Evolutionary conservation across 192 early-diverging fungal genomes (phyloP).

Genomic region (Backusella tuberculispora): DNA sequence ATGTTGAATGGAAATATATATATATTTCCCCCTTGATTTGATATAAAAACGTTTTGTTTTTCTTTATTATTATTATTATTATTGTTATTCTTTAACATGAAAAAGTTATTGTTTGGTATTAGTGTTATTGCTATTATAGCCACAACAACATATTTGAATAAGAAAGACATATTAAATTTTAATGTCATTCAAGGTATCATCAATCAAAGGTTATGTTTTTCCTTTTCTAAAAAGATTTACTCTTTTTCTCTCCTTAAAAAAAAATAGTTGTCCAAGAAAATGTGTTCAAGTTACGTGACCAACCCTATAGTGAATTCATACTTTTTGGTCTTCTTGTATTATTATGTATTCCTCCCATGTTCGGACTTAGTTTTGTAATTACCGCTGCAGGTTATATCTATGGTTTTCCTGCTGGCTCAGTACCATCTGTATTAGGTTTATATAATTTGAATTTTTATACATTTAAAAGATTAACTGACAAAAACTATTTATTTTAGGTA

Average conservation of each 20-base stretch:
- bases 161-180: not conserved
- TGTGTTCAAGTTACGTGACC: constrained; percentile 21
- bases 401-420: constrained; percentile 49
- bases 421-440: constrained; percentile 48
- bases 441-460: not conserved
- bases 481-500: constrained; percentile 11
- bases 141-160: too few species aligned
- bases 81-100: too few species aligned
- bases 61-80: too few species aligned
- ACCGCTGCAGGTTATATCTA: constrained; percentile 53
- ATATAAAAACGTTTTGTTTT: too few species aligned
- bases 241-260: not conserved
- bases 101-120: too few species aligned
- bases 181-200: not conserved
- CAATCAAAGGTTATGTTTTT: too few species aligned
- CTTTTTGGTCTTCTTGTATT: constrained; percentile 31
- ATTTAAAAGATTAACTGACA: not conserved
- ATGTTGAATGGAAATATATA: too few species aligned
- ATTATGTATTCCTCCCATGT: constrained; percentile 52
- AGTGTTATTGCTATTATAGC: too few species aligned
- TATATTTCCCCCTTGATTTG: too few species aligned
- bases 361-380: constrained; percentile 48
- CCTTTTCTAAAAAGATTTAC: not conserved
- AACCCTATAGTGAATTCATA: constrained; percentile 29
- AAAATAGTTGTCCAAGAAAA: constrained; percentile 20